Conservation (phyloP, 1,139 yeast genomes). For the Blastobotrys serpentis region DNA sequence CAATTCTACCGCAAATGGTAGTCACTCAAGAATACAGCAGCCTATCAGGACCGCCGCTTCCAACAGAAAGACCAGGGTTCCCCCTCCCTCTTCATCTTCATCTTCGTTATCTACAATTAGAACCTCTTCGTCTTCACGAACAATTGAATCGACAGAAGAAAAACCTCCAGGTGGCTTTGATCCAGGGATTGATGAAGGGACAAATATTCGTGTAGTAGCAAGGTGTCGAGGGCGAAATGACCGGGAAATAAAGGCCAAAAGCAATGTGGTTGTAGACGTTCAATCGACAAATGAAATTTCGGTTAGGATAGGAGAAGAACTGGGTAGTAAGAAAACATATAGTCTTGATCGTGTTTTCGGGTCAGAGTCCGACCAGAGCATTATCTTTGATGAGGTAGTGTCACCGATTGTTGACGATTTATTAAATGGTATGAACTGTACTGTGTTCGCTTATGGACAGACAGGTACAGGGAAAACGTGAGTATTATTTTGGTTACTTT, state of each 20-base stretch:
- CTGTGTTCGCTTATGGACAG: conserved; percentile 85
- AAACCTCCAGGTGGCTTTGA: neutral
- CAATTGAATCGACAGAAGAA: neutral
- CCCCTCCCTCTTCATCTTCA: neutral
- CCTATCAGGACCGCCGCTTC: neutral
- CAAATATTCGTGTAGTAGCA: conserved; percentile 77
- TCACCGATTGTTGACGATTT: conserved; percentile 59
- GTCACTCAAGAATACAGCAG: neutral
- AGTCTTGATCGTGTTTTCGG: conserved; percentile 71
- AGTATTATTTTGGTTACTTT: neutral
- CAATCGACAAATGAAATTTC: conserved; percentile 25
- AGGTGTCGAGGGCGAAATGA: conserved; percentile 82
- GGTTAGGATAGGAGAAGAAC: conserved; percentile 25
- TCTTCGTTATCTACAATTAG: neutral
- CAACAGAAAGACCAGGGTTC: neutral
- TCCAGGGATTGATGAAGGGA: conserved; percentile 21
- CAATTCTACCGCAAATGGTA: neutral
- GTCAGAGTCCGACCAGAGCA: conserved; percentile 65
- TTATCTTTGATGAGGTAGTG: conserved; percentile 59
- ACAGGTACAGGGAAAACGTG: conserved; percentile 84
- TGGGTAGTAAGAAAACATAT: conserved; percentile 47
- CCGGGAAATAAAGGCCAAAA: conserved; percentile 66
- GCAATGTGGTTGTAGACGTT: conserved; percentile 62
- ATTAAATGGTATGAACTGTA: conserved; percentile 56
- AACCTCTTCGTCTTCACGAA: neutral